phyloP scores from a whole-genome alignment of 108 stramenopile genomes.

The Pseudonitzschia multistriata region DNA sequence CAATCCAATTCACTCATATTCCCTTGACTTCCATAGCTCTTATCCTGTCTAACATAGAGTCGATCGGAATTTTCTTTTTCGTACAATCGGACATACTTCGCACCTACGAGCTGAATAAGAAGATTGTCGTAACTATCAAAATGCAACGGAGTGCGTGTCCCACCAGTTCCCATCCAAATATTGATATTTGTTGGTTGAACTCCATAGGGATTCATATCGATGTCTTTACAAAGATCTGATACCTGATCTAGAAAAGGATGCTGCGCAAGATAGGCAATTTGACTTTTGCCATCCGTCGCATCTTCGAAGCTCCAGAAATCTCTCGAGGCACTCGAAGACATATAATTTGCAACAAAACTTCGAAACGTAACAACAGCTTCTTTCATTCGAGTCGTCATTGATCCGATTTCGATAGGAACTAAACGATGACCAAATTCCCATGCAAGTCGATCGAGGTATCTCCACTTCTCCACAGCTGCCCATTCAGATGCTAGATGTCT shows the following conservation, averaged over 20 bases:
- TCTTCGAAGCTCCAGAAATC: slow-evolving; percentile 39
- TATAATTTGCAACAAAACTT: slow-evolving; percentile 32
- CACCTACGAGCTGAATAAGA: slow-evolving; percentile 74
- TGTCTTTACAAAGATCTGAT: slow-evolving; percentile 30
- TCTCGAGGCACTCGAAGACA: slow-evolving; percentile 25
- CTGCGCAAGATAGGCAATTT: slow-evolving; percentile 58
- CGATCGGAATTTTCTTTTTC: slow-evolving; percentile 24
- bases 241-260: slow-evolving; percentile 64
- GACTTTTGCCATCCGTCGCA: slow-evolving; percentile 3
- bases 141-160: slow-evolving; percentile 69
- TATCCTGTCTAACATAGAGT: slow-evolving; percentile 48
- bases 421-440: slow-evolving; percentile 45
- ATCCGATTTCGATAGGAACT: slow-evolving; percentile 61
- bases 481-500: slow-evolving; percentile 39
- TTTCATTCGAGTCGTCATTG: slow-evolving; percentile 44
- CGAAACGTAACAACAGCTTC: slow-evolving; percentile 48
- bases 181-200: slow-evolving; percentile 43
- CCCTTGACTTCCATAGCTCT: slow-evolving; percentile 43
- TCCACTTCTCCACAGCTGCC: slow-evolving; percentile 48
- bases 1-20: slow-evolving; percentile 69
- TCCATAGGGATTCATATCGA: slow-evolving; percentile 35
- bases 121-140: slow-evolving; percentile 80
- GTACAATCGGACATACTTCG: slow-evolving; percentile 81
- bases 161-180: slow-evolving; percentile 70
- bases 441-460: slow-evolving; percentile 31